These are phyloP conservation scores for Ganoderma lingzhi DNA, from an alignment of 1,284 basidiomycete genomes.

Conservation along the genomic window DNA sequence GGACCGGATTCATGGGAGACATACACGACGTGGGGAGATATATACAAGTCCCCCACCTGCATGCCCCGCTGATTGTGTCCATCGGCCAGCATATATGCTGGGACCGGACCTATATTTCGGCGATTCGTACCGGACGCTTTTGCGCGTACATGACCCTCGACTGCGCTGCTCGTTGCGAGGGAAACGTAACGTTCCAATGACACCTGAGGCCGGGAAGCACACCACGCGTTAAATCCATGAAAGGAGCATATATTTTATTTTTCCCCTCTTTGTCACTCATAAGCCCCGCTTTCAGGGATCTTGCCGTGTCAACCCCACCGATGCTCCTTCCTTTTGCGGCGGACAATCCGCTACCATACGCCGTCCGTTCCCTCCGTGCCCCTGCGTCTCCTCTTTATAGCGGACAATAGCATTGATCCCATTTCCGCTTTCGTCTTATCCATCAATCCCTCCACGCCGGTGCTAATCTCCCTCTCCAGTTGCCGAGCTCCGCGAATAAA, in stretches of 20 bases:
- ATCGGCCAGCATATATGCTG: no score
- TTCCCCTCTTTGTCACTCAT: constrained; percentile 14
- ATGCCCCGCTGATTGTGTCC: no score
- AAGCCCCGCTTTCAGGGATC: constrained; percentile 10
- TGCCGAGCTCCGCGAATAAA: constrained; percentile 29
- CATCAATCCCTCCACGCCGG: constrained; percentile 26
- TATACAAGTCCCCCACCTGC: no score
- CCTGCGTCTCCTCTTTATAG: constrained; percentile 22
- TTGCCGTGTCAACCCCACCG: constrained; percentile 9
- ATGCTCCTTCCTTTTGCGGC: constrained; percentile 21
- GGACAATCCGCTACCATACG: constrained; percentile 24
- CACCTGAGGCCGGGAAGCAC: background rate
- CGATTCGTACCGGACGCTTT: constrained; percentile 10
- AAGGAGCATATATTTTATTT: background rate
- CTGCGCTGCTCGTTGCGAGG: constrained; percentile 21
- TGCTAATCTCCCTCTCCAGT: constrained; percentile 26
- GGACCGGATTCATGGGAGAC: no score
- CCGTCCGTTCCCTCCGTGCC: constrained; percentile 15
- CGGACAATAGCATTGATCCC: constrained; percentile 33
- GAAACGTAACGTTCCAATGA: constrained; percentile 10
- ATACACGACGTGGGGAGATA: no score
- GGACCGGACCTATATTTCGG: background rate
- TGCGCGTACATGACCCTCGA: constrained; percentile 9
- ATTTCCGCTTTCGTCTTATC: constrained; percentile 15
- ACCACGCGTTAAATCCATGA: background rate